Evolutionary conservation across 108 stramenopile genomes (phyloP).

Genomic region (Seminavis robusta): DNA sequence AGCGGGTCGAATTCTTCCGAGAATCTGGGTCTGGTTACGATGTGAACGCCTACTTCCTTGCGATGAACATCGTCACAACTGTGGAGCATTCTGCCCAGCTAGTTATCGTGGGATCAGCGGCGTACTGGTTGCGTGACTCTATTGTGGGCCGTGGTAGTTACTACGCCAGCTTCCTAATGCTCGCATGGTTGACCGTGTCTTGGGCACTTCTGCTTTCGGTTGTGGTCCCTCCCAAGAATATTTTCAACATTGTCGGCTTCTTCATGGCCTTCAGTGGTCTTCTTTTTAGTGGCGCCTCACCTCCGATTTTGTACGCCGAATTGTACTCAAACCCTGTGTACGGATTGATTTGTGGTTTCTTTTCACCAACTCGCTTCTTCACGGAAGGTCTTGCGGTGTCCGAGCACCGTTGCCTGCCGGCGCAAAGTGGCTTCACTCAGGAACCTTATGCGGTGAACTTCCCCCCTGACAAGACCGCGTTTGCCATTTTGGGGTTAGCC

Average conservation of each 20-base stretch:
- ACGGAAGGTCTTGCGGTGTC: slow-evolving; percentile 28
- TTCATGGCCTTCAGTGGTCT: slow-evolving; percentile 38
- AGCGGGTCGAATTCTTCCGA: slow-evolving; percentile 48
- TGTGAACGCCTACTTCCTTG: slow-evolving; percentile 36
- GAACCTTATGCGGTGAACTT: slow-evolving; percentile 7
- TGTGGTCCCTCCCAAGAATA: slow-evolving; percentile 27
- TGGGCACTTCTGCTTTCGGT: slow-evolving; percentile 37
- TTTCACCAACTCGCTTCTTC: slow-evolving; percentile 36
- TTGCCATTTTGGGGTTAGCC: slow-evolving; percentile 15
- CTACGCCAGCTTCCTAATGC: slow-evolving; percentile 22
- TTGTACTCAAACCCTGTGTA: slow-evolving; percentile 18
- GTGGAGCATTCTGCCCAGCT: slow-evolving; percentile 29
- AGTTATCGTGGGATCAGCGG: slow-evolving; percentile 21
- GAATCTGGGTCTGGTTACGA: slow-evolving; percentile 32
- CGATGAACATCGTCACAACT: slow-evolving; percentile 31
- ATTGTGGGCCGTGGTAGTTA: slow-evolving; percentile 10
- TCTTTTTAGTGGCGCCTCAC: slow-evolving; percentile 30
- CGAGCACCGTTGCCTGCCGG: slow-evolving; percentile 32
- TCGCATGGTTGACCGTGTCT: slow-evolving; percentile 34
- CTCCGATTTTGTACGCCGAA: slow-evolving; percentile 18
- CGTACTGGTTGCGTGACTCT: slow-evolving; percentile 22
- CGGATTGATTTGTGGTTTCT: no score
- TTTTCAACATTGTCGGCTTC: slow-evolving; percentile 23
- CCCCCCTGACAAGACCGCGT: no score
- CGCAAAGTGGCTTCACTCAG: slow-evolving; percentile 41